These are phyloP conservation scores for Dacryopinax primogenitus DNA, from an alignment of 768 basidiomycete genomes.

Conservation along the genomic window DNA sequence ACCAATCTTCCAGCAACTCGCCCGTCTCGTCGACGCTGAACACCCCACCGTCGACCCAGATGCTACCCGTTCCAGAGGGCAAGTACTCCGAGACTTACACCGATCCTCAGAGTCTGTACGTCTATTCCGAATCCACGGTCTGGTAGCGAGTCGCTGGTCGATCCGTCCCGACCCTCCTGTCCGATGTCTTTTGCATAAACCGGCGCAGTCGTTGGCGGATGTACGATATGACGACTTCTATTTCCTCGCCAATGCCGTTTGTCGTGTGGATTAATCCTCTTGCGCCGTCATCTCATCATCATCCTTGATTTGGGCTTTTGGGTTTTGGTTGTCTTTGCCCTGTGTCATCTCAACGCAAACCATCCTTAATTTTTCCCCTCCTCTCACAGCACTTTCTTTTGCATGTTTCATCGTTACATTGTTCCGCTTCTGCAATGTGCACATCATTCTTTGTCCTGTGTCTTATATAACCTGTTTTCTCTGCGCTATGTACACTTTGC, in stretches of 20 bases:
- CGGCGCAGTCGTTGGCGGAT: conserved; percentile 1
- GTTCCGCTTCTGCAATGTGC: not conserved
- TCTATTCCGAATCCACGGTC: not conserved
- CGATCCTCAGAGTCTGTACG: conserved; percentile 1
- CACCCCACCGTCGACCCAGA: not conserved
- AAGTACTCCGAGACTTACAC: conserved; percentile 4
- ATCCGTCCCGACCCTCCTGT: not conserved
- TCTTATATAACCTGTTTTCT: not conserved
- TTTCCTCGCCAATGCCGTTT: not conserved
- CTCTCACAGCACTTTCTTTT: not conserved
- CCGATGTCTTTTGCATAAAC: not conserved
- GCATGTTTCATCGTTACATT: conserved; percentile 2
- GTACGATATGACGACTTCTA: conserved; percentile 8
- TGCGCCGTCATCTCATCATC: conserved; percentile 3
- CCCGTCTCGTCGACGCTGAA: not conserved
- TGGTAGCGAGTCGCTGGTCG: not conserved
- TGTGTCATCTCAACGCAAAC: conserved; percentile 2
- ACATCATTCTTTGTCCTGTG: not conserved
- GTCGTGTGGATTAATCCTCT: conserved; percentile 9
- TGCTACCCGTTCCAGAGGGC: not conserved
- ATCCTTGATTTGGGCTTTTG: conserved; percentile 9
- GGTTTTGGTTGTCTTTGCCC: conserved; percentile 7
- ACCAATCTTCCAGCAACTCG: not conserved
- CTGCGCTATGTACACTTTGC: conserved; percentile 9
- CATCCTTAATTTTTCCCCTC: not conserved